Percentiles rank a stretch among this genome's conserved stretches.
Evolutionary conservation across 73 alveolate genomes (phyloP).

Genomic region (Paramecium pentaurelia): DNA sequence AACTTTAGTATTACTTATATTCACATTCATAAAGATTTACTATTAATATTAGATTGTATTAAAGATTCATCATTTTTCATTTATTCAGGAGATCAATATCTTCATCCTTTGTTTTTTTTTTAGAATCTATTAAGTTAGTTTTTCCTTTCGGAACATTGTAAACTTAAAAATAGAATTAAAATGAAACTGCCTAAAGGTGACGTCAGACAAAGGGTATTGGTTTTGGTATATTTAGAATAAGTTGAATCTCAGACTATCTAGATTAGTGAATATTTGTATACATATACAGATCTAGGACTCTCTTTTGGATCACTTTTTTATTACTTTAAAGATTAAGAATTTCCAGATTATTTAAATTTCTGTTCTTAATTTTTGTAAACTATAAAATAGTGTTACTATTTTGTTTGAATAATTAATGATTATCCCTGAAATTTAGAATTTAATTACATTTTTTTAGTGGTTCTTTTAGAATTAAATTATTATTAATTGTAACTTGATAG

Average conservation of each 20-base stretch:
- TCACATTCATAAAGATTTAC: constrained; percentile 24
- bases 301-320: constrained; percentile 5
- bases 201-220: not conserved
- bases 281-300: constrained; percentile 14
- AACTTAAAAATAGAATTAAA: not conserved
- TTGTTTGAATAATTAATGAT: not conserved
- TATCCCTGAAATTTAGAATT: not conserved
- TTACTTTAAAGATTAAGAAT: not conserved
- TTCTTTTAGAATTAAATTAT: not conserved
- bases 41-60: not conserved
- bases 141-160: not conserved
- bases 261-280: not conserved
- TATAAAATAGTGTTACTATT: not conserved
- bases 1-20: not conserved
- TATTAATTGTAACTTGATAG: constrained; percentile 31
- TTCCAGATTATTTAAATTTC: not conserved
- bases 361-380: constrained; percentile 3
- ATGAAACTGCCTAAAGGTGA: not conserved
- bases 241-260: not conserved
- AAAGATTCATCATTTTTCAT: not conserved
- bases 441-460: not conserved
- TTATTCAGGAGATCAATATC: constrained; percentile 22
- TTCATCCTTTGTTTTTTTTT: not conserved
- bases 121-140: not conserved
- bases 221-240: not conserved